Evolutionary conservation across 2,329 filamentous ascomycete genomes (phyloP), one percentile per base, ranked within the genome.

Genomic region (Alternaria ethzedia): DNA sequence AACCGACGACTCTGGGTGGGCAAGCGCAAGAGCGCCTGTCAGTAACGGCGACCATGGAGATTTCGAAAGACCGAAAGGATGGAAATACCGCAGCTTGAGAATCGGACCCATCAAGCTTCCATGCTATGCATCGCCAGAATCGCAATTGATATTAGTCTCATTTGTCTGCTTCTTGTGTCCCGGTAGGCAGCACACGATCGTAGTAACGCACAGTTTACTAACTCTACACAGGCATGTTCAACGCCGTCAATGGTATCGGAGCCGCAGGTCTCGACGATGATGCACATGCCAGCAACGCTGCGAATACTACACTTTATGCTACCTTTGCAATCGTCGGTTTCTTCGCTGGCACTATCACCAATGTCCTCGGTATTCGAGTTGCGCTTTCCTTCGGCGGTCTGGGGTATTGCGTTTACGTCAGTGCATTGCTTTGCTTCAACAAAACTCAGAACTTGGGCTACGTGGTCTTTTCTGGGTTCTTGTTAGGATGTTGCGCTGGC

Each of bases 401-500:
- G 49, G 91, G 91, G 52, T 94, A 94, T 82, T 88, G 86, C 75
- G 82, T 93, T 75, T 93, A 94, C 76, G 85, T 90, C 54, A 86
- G 89, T 57, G 86, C 86, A 58, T 90, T 91, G 79, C 82, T 93
- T 45, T 87, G 83, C 80, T 93, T 88, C 79, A 88, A 86, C 67
- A 89, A 92, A 80, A 91, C 84, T 17, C 58, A 82, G 52, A 90
- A 90, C 76, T 81, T 84, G 64, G 89, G 89, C 55, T 94, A 92
- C 79, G 87, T 89, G 74, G 86, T 91, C 74, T 93, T 93, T 68
- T 86, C 91, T 8, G 91, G 91, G 68, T 88, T 88, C 23, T 85
- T 92, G 65, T 86, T 94, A 25, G 91, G 91, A 78, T 82, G 91
- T 61, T 93, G 91, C 75, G 91, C 91, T 52, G 91, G 90, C 71